A percentile compares a stretch with the other conserved stretches of the same genome.
These are phyloP conservation scores for Sporormia fimetaria DNA, from an alignment of 495 filamentous ascomycete species.

Conservation along the genomic window DNA sequence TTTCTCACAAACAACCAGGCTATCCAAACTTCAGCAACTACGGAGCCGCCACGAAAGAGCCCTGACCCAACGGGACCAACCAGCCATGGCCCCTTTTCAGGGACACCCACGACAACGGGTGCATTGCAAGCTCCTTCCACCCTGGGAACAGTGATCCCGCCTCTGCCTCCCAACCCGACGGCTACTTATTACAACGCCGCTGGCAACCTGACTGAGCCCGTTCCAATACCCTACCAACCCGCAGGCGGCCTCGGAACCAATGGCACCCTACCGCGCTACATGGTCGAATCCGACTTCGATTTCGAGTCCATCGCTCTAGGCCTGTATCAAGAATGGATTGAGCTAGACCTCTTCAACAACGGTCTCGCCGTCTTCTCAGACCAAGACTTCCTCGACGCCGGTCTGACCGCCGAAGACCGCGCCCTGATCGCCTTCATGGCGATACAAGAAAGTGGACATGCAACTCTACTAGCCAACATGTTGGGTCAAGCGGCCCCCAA, in stretches of 20 bases:
- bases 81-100: slow-evolving; percentile 33
- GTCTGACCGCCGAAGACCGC: slow-evolving; percentile 56
- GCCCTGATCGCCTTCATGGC: slow-evolving; percentile 75
- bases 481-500: slow-evolving; percentile 61
- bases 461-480: slow-evolving; percentile 69
- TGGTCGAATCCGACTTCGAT: slow-evolving; percentile 33
- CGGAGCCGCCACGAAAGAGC: slow-evolving; percentile 20
- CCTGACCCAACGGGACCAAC: slow-evolving; percentile 28
- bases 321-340: slow-evolving; percentile 77
- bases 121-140: slow-evolving; percentile 26
- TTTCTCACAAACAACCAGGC: slow-evolving; percentile 6
- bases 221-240: slow-evolving; percentile 65
- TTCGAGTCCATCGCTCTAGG: slow-evolving; percentile 40
- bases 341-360: slow-evolving; percentile 78
- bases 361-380: slow-evolving; percentile 59
- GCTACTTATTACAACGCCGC: slow-evolving; percentile 52
- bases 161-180: slow-evolving; percentile 32
- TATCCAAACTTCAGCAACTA: slow-evolving; percentile 7
- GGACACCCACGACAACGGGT: slow-evolving; percentile 32
- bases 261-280: slow-evolving; percentile 59
- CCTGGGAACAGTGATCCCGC: slow-evolving; percentile 21
- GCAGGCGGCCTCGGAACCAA: slow-evolving; percentile 69
- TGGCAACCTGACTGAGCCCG: slow-evolving; percentile 50
- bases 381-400: slow-evolving; percentile 57
- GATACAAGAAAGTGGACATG: slow-evolving; percentile 72